Conservation (phyloP, 129 eudicot genomes). For the Saussurea involucrata region DNA sequence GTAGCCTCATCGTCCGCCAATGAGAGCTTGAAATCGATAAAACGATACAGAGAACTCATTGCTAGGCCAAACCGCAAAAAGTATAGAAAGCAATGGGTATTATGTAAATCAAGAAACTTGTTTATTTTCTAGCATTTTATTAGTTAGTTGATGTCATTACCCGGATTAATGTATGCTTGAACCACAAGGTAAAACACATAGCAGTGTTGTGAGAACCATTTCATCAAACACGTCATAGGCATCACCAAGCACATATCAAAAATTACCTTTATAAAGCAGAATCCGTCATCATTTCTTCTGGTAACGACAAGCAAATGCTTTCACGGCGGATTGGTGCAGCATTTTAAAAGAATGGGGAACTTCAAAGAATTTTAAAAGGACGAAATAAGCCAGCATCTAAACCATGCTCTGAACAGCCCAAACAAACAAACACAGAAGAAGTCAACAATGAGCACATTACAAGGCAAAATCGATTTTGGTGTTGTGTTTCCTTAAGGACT, state of each 20-base stretch:
- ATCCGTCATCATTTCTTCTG: too few species aligned
- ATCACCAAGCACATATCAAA: neutral
- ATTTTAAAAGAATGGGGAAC: too few species aligned
- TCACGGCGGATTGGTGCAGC: too few species aligned
- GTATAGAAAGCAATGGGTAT: conserved; percentile 5
- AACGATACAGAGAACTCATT: neutral
- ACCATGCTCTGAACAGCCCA: too few species aligned
- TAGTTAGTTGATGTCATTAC: conserved; percentile 15
- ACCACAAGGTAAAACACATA: neutral
- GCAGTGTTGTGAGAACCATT: neutral
- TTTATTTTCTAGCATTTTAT: conserved; percentile 11
- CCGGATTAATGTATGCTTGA: neutral
- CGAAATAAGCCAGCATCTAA: too few species aligned
- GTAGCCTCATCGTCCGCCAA: too few species aligned
- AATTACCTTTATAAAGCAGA: neutral
- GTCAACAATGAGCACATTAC: too few species aligned
- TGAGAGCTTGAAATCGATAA: neutral
- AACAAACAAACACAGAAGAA: too few species aligned
- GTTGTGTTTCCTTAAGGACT: too few species aligned
- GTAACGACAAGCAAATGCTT: too few species aligned
- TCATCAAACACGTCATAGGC: conserved; percentile 8
- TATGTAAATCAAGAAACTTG: conserved; percentile 26
- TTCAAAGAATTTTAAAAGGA: too few species aligned
- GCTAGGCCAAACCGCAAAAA: neutral
- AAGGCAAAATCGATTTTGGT: too few species aligned